Conservation (phyloP, 768 basidiomycete species). For the Lactarius evosmus region DNA sequence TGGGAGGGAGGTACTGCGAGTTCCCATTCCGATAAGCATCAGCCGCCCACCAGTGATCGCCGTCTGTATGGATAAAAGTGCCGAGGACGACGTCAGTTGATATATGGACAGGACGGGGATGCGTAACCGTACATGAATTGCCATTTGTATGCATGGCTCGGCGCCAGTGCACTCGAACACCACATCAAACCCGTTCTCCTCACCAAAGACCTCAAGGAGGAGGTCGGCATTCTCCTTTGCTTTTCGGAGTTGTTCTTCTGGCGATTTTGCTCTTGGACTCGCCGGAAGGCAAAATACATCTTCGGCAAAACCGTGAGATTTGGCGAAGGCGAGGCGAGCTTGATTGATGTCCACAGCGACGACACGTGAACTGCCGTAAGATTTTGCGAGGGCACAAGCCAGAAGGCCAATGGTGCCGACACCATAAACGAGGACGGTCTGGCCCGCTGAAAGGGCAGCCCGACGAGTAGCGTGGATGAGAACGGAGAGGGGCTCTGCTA, state of each 20-base stretch:
- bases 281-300: slow-evolving; percentile 64
- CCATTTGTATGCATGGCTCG: slow-evolving; percentile 88
- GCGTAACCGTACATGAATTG: slow-evolving; percentile 68
- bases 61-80: slow-evolving; percentile 45
- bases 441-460: slow-evolving; percentile 45
- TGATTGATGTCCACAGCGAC: slow-evolving; percentile 86
- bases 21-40: slow-evolving; percentile 95
- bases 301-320: slow-evolving; percentile 69
- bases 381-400: slow-evolving; percentile 74
- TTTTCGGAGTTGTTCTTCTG: slow-evolving; percentile 54
- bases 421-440: slow-evolving; percentile 84
- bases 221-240: slow-evolving; percentile 56
- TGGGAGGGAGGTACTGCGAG: slow-evolving; percentile 77
- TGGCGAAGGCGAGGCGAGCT: slow-evolving; percentile 75
- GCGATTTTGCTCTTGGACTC: slow-evolving; percentile 44
- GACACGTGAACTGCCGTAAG: slow-evolving; percentile 65
- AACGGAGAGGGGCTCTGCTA: slow-evolving; percentile 94
- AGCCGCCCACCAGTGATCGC: slow-evolving; percentile 85
- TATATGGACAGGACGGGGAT: slow-evolving; percentile 7
- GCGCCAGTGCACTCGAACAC: slow-evolving; percentile 96
- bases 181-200: slow-evolving; percentile 81
- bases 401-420: slow-evolving; percentile 93
- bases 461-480: slow-evolving; percentile 61
- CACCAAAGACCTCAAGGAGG: slow-evolving; percentile 53
- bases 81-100: slow-evolving; percentile 23